Conservation (phyloP, 2,329 filamentous ascomycete species). For the Oidium heveae region DNA sequence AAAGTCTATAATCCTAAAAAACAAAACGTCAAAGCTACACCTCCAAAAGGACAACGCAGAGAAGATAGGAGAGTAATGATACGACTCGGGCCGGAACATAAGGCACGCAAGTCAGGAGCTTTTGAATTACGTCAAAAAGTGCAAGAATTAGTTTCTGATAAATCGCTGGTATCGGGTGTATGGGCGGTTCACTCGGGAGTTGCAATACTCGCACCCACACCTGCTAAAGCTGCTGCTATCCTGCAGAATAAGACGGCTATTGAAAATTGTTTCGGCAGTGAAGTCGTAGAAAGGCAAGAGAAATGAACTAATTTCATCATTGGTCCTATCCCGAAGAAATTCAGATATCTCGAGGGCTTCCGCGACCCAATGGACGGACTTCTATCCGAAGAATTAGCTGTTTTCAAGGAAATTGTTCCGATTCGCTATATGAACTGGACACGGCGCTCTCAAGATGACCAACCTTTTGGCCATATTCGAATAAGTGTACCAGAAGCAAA, state of each 20-base stretch:
- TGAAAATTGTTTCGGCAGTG: no score
- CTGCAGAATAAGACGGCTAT: no score
- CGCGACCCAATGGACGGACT: background rate
- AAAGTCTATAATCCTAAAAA: conserved; percentile 2
- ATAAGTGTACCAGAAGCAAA: background rate
- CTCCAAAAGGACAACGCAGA: no score
- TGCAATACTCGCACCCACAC: no score
- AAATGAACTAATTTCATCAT: background rate
- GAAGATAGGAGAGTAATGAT: no score
- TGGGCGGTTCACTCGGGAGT: background rate
- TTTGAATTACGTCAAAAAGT: background rate
- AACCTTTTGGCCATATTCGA: background rate
- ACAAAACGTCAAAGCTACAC: no score
- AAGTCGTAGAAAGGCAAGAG: no score
- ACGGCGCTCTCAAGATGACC: background rate
- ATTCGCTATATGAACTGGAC: background rate
- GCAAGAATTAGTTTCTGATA: background rate
- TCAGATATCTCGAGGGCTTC: background rate
- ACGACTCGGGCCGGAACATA: no score
- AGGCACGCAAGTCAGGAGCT: no score
- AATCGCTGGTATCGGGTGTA: background rate
- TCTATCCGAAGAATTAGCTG: background rate
- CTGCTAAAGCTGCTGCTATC: no score
- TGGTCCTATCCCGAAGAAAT: background rate
- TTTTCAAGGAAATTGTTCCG: background rate